A percentile compares a stretch with the other conserved stretches of the same genome.
Evolutionary conservation across 495 filamentous ascomycete species (phyloP).

Genomic region (Staphylotrichum tortipilum): DNA sequence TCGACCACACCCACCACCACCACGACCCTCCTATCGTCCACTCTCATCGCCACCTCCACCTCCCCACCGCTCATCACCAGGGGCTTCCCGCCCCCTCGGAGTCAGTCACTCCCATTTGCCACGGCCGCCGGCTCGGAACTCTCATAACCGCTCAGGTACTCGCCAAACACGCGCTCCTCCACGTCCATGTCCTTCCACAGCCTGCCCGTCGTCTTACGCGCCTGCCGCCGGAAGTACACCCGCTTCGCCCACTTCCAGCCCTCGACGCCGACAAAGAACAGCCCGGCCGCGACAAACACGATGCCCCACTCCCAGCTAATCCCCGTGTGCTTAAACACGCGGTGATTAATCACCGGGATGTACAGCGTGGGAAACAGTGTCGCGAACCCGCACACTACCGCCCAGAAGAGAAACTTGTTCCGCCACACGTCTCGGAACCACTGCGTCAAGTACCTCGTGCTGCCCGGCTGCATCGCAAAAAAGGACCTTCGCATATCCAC

Average conservation of each 20-base stretch:
- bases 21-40: too few relatives aligned
- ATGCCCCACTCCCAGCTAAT: constrained; percentile 70
- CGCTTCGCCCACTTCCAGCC: constrained; percentile 60
- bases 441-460: constrained; percentile 44
- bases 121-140: neutral
- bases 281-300: constrained; percentile 45
- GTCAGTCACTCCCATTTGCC: constrained; percentile 29
- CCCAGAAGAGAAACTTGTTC: constrained; percentile 69
- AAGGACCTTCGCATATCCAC: constrained; percentile 59
- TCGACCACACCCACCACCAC: neutral
- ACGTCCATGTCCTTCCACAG: constrained; percentile 33
- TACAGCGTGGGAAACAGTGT: constrained; percentile 66
- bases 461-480: constrained; percentile 54
- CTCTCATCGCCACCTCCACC: neutral
- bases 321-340: constrained; percentile 63
- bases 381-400: constrained; percentile 57
- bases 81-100: constrained; percentile 36
- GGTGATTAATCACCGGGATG: constrained; percentile 58
- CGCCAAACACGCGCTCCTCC: constrained; percentile 32
- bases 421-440: constrained; percentile 57
- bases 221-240: constrained; percentile 15
- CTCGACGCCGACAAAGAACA: constrained; percentile 56
- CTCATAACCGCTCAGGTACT: constrained; percentile 20
- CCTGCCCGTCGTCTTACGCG: constrained; percentile 13
- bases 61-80: constrained; percentile 12